Evolutionary conservation across 2,329 filamentous ascomycete genomes (phyloP).

Genomic region (Botryotinia calthae): DNA sequence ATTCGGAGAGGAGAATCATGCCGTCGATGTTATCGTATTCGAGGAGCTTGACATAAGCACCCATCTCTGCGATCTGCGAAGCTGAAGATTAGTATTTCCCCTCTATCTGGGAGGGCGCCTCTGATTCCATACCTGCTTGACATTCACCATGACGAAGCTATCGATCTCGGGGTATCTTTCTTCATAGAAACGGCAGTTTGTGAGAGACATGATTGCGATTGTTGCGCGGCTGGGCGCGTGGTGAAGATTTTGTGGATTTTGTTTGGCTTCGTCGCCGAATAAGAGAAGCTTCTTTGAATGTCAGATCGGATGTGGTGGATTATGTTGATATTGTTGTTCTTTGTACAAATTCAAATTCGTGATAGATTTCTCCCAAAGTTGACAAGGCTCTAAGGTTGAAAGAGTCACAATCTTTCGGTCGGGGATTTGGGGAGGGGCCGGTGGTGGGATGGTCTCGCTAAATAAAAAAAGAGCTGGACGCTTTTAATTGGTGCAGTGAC

Average conservation of each 20-base stretch:
- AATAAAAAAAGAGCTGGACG: conserved; percentile 15
- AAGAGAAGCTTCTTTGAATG: background rate
- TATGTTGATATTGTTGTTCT: conserved; percentile 2
- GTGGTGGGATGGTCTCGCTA: conserved; percentile 21
- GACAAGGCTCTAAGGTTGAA: background rate
- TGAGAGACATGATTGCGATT: conserved; percentile 81
- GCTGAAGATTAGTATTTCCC: conserved; percentile 20
- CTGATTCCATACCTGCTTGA: conserved; percentile 73
- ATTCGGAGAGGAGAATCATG: conserved; percentile 98
- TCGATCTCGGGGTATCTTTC: conserved; percentile 98
- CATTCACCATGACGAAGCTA: conserved; percentile 99
- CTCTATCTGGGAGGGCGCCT: background rate
- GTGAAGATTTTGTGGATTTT: conserved; percentile 10
- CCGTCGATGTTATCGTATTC: conserved; percentile 99
- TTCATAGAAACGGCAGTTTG: conserved; percentile 96
- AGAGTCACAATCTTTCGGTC: conserved; percentile 19
- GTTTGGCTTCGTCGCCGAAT: conserved; percentile 18
- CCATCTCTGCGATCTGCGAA: conserved; percentile 93
- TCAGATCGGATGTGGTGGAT: background rate
- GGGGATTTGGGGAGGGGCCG: conserved; percentile 17
- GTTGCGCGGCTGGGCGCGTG: conserved; percentile 28
- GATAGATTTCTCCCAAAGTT: conserved; percentile 9
- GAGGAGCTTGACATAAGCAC: conserved; percentile 97
- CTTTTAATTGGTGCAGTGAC: conserved; percentile 15
- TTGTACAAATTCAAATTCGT: conserved; percentile 17